Conservation (phyloP, 306 rosid species). For the Cyclanthera cordifolia region DNA sequence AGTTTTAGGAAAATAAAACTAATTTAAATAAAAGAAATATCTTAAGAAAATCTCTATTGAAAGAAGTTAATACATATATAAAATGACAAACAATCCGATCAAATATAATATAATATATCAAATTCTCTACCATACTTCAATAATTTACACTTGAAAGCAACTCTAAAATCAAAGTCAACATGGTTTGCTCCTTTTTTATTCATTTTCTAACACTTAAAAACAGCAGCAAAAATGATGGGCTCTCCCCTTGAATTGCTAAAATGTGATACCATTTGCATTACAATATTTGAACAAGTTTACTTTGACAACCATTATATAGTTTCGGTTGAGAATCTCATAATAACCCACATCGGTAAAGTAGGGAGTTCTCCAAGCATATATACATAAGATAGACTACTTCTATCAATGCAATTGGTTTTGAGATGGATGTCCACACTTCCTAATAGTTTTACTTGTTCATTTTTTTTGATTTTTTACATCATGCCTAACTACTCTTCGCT, state of each 20-base stretch:
- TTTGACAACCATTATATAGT: background rate
- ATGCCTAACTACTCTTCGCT: background rate
- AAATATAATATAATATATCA: background rate
- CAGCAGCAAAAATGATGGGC: slow-evolving; percentile 1
- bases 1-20: background rate
- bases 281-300: background rate
- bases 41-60: background rate
- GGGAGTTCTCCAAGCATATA: too few species aligned
- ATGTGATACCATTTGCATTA: background rate
- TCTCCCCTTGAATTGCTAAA: background rate
- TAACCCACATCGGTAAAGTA: too few species aligned
- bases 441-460: too few species aligned
- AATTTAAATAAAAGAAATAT: background rate
- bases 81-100: background rate
- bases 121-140: background rate
- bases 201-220: background rate
- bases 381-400: too few species aligned
- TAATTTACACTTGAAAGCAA: slow-evolving; percentile 1
- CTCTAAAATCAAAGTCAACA: background rate
- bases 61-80: background rate
- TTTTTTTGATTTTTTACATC: background rate
- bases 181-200: too few species aligned
- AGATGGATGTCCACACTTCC: too few species aligned
- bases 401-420: background rate
- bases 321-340: too few species aligned